Evolutionary conservation across 2,329 filamentous ascomycete species (phyloP), one percentile per base, ranked within the genome.

Genomic region (Pseudonectria buxi): DNA sequence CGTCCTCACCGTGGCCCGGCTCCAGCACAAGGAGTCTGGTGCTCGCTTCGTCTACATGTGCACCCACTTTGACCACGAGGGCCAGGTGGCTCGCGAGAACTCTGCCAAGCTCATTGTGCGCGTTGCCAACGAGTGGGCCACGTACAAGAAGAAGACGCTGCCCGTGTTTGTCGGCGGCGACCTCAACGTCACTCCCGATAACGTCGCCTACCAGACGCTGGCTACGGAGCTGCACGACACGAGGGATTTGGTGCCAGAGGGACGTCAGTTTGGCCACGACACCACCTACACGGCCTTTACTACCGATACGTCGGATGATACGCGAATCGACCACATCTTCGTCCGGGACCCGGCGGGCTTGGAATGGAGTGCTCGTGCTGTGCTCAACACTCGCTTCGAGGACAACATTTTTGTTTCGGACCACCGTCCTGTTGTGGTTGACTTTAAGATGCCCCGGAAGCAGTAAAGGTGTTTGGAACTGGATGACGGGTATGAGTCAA

Each of bases 1-100:
- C 1, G 68, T 75, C 27, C 56, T 70, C 7, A 74, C 70, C 0
- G 59, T 70, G 6, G 70, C 63, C 3, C 56, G 58, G 3, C 69
- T 74, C 43, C 36, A 54, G 30, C 67, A 73, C 42, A 36, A 43
- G 10, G 40, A 44, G n/a, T 64, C 62, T 14, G 57, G 58, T 10
- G 54, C 48, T 14, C 51, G 46, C 10, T 36, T 76, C 6, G 59
- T 71, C 3, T 66, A 65, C 12, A 60, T 72, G 57, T 68, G 66
- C 47, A 76, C 72, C 6, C 72, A 76, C 47, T 63, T 75, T 12
- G 73, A 76, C 45, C 60, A 76, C 39, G 44, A 59, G 13, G 70
- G 72, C 3, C 42, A 51, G 4, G 45, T 46, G 4, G 58, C 67
- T 3, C 58, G 71, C 6, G 53, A 56, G 48, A 67, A 55, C 47